phyloP scores from a whole-genome alignment of 2,329 filamentous ascomycete genomes.

The Phoma sp. region DNA sequence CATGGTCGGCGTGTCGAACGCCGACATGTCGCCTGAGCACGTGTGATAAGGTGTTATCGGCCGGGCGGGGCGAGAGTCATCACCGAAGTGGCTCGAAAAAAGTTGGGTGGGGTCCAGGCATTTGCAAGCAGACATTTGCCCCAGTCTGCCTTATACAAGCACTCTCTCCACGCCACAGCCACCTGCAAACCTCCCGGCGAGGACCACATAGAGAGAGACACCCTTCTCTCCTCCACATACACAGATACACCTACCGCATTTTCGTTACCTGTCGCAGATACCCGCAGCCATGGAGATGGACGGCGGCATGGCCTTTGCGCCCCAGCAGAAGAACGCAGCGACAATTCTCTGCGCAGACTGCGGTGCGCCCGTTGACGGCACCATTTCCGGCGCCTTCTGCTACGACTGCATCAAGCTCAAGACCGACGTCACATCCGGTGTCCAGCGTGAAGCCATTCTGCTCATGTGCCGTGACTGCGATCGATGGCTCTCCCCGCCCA shows the following conservation, averaged over 20 bases:
- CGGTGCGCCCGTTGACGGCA: slow-evolving; percentile 93
- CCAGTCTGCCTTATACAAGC: slow-evolving; percentile 11
- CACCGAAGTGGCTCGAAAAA: slow-evolving; percentile 23
- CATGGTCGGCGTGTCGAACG: slow-evolving; percentile 15
- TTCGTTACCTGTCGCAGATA: neutral
- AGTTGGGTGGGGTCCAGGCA: slow-evolving; percentile 39
- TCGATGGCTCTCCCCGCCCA: slow-evolving; percentile 84
- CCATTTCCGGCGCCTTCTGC: slow-evolving; percentile 82
- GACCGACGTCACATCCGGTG: slow-evolving; percentile 88
- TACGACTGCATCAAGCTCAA: slow-evolving; percentile 95
- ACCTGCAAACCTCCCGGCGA: slow-evolving; percentile 1
- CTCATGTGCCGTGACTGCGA: slow-evolving; percentile 96
- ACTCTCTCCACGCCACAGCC: slow-evolving; percentile 5
- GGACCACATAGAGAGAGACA: neutral
- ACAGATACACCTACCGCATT: neutral
- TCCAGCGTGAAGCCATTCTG: slow-evolving; percentile 86
- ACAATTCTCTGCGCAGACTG: slow-evolving; percentile 98
- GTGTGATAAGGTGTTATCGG: slow-evolving; percentile 36
- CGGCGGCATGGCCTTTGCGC: slow-evolving; percentile 47
- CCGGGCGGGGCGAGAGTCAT: slow-evolving; percentile 19
- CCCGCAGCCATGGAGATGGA: slow-evolving; percentile 50
- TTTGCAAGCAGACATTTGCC: slow-evolving; percentile 38
- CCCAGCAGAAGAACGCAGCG: slow-evolving; percentile 52
- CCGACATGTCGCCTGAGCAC: slow-evolving; percentile 27
- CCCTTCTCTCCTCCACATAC: neutral